Conservation (phyloP, 495 filamentous ascomycete species). For the Neurospora sp. region DNA sequence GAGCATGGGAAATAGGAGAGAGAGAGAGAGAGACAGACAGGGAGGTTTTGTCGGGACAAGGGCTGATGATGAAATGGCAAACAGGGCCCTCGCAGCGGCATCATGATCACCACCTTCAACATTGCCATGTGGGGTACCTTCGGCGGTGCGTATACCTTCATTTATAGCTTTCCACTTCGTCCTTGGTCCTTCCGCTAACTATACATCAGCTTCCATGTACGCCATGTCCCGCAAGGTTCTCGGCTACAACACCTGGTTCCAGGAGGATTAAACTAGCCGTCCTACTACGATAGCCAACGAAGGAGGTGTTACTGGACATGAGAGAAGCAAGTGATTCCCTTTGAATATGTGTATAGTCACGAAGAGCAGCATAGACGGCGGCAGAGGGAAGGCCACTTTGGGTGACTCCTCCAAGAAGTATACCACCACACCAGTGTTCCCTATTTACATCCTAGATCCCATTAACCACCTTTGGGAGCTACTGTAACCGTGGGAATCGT, state of each 20-base stretch:
- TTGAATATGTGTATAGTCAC: slow-evolving; percentile 17
- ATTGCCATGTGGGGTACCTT: slow-evolving; percentile 54
- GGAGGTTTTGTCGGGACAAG: neutral
- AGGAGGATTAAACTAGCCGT: slow-evolving; percentile 43
- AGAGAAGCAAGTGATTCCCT: neutral
- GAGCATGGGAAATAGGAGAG: neutral
- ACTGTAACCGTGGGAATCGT: neutral
- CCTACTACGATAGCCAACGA: neutral
- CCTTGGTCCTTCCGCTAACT: slow-evolving; percentile 29
- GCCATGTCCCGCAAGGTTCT: slow-evolving; percentile 44
- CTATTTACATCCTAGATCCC: neutral
- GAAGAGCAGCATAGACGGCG: slow-evolving; percentile 7
- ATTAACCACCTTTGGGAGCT: neutral
- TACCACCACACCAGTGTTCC: neutral
- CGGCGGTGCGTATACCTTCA: slow-evolving; percentile 26
- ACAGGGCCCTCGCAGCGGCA: slow-evolving; percentile 52
- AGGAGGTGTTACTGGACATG: neutral
- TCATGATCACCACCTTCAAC: slow-evolving; percentile 66
- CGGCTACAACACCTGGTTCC: slow-evolving; percentile 87
- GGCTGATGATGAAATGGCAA: slow-evolving; percentile 20
- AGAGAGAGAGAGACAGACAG: neutral
- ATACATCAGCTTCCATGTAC: slow-evolving; percentile 49
- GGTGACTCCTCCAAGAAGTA: slow-evolving; percentile 1
- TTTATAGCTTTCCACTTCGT: slow-evolving; percentile 9
- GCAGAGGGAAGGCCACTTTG: neutral